phyloP scores from a whole-genome alignment of 2,329 filamentous ascomycete genomes.

The Colletotrichum orchidophilum region DNA sequence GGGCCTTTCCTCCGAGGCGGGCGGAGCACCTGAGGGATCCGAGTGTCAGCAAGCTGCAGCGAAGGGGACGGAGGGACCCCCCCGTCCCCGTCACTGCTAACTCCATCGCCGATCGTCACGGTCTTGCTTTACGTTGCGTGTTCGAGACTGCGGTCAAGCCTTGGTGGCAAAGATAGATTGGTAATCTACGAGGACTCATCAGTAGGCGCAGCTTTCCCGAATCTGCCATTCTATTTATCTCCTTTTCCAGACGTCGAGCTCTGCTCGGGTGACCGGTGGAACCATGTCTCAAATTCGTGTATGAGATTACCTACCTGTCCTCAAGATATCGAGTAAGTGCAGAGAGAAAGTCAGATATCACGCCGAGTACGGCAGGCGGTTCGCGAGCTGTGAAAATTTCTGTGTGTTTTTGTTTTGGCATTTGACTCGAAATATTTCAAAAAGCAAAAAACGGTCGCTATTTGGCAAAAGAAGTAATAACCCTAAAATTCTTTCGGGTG shows the following conservation, averaged over 20 bases:
- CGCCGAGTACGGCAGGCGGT: background rate
- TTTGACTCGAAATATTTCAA: background rate
- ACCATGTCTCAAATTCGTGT: background rate
- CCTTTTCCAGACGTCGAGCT: no score
- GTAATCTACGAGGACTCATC: background rate
- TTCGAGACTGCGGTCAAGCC: background rate
- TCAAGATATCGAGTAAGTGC: background rate
- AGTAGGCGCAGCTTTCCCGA: background rate
- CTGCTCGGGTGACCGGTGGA: background rate
- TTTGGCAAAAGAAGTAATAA: conserved; percentile 5
- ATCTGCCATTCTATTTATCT: no score
- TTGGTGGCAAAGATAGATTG: background rate
- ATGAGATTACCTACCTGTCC: background rate
- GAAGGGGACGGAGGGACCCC: background rate
- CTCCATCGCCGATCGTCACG: background rate
- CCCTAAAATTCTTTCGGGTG: conserved; percentile 6
- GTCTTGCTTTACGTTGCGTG: background rate
- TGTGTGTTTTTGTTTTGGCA: background rate
- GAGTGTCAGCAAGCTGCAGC: conserved; percentile 17
- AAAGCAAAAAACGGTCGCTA: background rate
- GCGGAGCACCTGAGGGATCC: background rate
- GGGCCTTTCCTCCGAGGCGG: background rate
- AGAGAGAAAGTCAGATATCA: background rate
- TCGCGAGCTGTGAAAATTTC: background rate
- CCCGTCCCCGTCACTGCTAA: background rate